These are phyloP conservation scores for Debaryomyces castellii DNA, from an alignment of 805 yeast species.

Conservation along the genomic window DNA sequence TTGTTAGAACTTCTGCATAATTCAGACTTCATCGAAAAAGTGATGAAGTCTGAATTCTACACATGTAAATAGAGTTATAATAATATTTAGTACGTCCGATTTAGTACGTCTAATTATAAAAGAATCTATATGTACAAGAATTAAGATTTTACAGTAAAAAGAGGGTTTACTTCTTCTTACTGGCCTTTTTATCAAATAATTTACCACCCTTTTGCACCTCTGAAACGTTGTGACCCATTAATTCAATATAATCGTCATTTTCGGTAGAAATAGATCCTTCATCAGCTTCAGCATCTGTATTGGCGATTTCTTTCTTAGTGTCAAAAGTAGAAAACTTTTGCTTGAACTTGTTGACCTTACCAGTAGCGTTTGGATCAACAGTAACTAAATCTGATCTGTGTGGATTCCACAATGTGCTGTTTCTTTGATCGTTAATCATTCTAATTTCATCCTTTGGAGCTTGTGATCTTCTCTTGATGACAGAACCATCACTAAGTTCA, in stretches of 20 bases:
- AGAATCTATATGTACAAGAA: constrained; percentile 5
- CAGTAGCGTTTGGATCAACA: constrained; percentile 80
- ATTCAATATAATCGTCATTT: constrained; percentile 53
- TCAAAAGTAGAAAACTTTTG: constrained; percentile 54
- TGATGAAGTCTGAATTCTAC: background rate
- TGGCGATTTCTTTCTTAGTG: constrained; percentile 15
- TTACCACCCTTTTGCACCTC: constrained; percentile 59
- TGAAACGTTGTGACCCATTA: constrained; percentile 57
- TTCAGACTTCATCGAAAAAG: background rate
- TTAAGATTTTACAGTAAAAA: background rate
- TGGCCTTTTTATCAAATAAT: constrained; percentile 46
- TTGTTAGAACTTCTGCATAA: constrained; percentile 1
- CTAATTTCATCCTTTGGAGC: constrained; percentile 85
- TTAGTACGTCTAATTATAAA: background rate
- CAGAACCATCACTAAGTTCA: constrained; percentile 95
- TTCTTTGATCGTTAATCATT: constrained; percentile 86
- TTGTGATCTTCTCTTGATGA: constrained; percentile 76
- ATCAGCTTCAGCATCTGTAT: constrained; percentile 9
- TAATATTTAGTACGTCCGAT: background rate
- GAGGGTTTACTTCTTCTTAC: constrained; percentile 31
- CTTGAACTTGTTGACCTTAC: constrained; percentile 74
- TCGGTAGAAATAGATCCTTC: constrained; percentile 11
- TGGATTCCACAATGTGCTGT: constrained; percentile 85
- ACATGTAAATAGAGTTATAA: constrained; percentile 3
- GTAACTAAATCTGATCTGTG: constrained; percentile 73